These are phyloP conservation scores for Penicillium sp. DNA, from an alignment of 2,329 filamentous ascomycete genomes.

Conservation along the genomic window DNA sequence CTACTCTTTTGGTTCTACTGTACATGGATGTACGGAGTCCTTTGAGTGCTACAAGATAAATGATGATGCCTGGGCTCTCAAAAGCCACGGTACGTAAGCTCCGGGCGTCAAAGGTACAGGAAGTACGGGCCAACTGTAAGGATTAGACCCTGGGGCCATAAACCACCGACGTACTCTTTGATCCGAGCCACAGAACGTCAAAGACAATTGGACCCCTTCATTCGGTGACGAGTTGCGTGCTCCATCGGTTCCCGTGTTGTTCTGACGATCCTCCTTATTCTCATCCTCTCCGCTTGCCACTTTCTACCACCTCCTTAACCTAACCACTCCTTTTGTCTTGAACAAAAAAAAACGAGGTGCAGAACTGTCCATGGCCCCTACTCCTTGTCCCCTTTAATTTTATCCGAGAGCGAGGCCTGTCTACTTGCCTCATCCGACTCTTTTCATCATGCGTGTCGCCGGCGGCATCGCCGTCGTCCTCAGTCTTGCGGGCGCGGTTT, in stretches of 20 bases:
- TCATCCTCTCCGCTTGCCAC: slow-evolving; percentile 7
- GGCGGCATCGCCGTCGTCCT: slow-evolving; percentile 48
- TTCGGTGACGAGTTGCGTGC: background rate
- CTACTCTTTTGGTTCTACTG: background rate
- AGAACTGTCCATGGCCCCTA: slow-evolving; percentile 23
- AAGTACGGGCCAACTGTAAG: background rate
- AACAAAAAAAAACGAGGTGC: slow-evolving; percentile 2
- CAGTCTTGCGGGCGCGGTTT: slow-evolving; percentile 43
- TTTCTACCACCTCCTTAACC: background rate
- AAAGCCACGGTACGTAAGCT: background rate
- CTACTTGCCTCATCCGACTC: slow-evolving; percentile 4
- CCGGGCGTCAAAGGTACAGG: background rate
- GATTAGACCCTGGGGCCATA: background rate
- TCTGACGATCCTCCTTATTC: background rate
- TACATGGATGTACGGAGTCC: background rate
- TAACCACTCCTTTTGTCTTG: slow-evolving; percentile 2
- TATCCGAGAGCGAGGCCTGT: slow-evolving; percentile 11
- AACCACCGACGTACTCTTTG: background rate
- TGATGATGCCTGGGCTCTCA: background rate
- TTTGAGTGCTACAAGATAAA: background rate
- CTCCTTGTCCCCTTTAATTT: background rate
- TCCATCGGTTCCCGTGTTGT: background rate
- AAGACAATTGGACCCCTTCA: background rate
- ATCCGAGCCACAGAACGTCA: background rate
- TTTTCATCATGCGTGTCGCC: slow-evolving; percentile 22